These are phyloP conservation scores for Lycium barbarum DNA, from an alignment of 257 asterid species.

Conservation along the genomic window DNA sequence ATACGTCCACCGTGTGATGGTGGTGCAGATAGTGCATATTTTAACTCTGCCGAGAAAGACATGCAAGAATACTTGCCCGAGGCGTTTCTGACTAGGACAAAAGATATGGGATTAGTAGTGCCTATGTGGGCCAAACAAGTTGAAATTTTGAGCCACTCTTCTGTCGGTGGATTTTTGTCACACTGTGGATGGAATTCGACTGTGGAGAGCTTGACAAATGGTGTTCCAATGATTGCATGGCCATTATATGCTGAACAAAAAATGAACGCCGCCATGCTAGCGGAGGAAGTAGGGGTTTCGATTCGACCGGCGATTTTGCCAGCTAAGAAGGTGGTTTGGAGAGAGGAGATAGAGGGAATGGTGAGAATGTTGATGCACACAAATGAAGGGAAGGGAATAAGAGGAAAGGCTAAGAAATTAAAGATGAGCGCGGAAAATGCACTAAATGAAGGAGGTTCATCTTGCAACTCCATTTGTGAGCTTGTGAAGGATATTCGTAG, in stretches of 20 bases:
- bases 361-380: not conserved
- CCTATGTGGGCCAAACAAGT: constrained; percentile 9
- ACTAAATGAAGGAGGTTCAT: not conserved
- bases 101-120: not conserved
- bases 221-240: not conserved
- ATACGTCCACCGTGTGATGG: constrained; percentile 4
- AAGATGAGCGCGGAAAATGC: constrained; percentile 11
- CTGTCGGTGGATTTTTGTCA: not conserved
- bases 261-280: constrained; percentile 9
- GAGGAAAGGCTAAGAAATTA: not conserved
- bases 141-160: not conserved
- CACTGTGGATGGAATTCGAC: not conserved
- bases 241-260: constrained; percentile 11
- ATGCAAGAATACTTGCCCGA: not conserved
- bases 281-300: constrained; percentile 14
- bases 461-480: not conserved
- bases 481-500: constrained; percentile 8
- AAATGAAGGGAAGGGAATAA: not conserved
- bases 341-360: constrained; percentile 7
- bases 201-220: not conserved
- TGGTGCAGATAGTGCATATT: not conserved
- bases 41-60: not conserved
- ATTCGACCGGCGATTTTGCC: not conserved
- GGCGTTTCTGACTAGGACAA: not conserved
- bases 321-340: not conserved